phyloP scores from a whole-genome alignment of 2,329 filamentous ascomycete genomes.

The Fusarium transvaalense region DNA sequence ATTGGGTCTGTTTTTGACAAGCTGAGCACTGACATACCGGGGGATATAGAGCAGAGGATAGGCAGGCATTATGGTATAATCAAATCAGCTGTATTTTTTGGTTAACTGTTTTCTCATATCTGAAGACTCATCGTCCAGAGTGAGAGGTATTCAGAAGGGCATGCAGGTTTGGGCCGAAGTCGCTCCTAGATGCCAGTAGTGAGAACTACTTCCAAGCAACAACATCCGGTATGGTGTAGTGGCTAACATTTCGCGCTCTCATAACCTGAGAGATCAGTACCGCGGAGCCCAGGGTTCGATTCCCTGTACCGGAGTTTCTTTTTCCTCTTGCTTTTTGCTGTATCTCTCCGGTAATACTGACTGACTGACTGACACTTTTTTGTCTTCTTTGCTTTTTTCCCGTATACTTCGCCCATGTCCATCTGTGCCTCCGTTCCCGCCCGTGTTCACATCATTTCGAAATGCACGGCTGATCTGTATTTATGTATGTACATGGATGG shows the following conservation, averaged over 20 bases:
- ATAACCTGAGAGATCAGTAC: conserved; percentile 33
- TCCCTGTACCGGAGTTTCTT: conserved; percentile 46
- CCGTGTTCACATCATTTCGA: background rate
- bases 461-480: background rate
- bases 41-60: conserved; percentile 29
- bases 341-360: background rate
- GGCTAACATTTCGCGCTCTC: conserved; percentile 54
- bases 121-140: too few relatives aligned
- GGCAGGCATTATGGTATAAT: conserved; percentile 22
- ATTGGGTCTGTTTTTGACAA: conserved; percentile 14
- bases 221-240: conserved; percentile 53
- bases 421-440: background rate
- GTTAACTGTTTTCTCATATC: background rate
- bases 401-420: background rate
- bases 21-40: conserved; percentile 7
- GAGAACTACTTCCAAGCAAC: background rate
- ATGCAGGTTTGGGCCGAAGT: too few relatives aligned
- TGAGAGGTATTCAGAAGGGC: background rate
- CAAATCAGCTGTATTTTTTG: conserved; percentile 14
- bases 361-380: too few relatives aligned
- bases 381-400: background rate
- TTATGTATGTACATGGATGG: background rate
- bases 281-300: conserved; percentile 49
- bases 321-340: background rate
- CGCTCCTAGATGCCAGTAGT: background rate